These are phyloP conservation scores for Rhodotorula sphaerocarpa DNA, from an alignment of 768 basidiomycete genomes.

Conservation along the genomic window DNA sequence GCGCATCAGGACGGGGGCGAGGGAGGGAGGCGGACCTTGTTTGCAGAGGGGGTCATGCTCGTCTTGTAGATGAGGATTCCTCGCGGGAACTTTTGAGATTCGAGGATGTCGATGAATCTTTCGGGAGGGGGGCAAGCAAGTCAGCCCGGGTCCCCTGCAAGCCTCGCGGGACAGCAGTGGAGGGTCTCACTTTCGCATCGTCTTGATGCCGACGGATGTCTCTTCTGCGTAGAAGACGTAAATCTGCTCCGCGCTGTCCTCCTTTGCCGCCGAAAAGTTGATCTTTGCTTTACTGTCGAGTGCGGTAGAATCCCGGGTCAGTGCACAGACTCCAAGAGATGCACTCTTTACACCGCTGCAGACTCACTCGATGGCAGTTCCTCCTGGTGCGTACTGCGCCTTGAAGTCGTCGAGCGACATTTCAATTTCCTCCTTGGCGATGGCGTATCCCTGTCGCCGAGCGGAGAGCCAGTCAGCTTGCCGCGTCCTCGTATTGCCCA, in stretches of 20 bases:
- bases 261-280: slow-evolving; percentile 78
- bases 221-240: slow-evolving; percentile 96
- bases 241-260: slow-evolving; percentile 58
- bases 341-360: too few relatives aligned
- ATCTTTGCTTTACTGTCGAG: slow-evolving; percentile 76
- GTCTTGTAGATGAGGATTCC: slow-evolving; percentile 94
- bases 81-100: slow-evolving; percentile 78
- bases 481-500: background rate
- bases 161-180: background rate
- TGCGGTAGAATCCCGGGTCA: too few relatives aligned
- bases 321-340: too few relatives aligned
- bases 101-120: slow-evolving; percentile 82
- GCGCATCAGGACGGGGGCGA: background rate
- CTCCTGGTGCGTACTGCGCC: slow-evolving; percentile 59
- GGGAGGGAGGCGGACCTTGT: slow-evolving; percentile 57
- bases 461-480: background rate
- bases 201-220: slow-evolving; percentile 85
- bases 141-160: background rate
- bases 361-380: slow-evolving; percentile 73
- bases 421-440: slow-evolving; percentile 86
- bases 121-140: background rate
- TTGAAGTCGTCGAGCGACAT: slow-evolving; percentile 78
- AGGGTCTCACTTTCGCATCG: slow-evolving; percentile 80
- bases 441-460: slow-evolving; percentile 68
- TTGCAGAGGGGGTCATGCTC: slow-evolving; percentile 92